These are phyloP conservation scores for Schizochytrium sp. DNA, from an alignment of 108 stramenopile species.

Conservation along the genomic window DNA sequence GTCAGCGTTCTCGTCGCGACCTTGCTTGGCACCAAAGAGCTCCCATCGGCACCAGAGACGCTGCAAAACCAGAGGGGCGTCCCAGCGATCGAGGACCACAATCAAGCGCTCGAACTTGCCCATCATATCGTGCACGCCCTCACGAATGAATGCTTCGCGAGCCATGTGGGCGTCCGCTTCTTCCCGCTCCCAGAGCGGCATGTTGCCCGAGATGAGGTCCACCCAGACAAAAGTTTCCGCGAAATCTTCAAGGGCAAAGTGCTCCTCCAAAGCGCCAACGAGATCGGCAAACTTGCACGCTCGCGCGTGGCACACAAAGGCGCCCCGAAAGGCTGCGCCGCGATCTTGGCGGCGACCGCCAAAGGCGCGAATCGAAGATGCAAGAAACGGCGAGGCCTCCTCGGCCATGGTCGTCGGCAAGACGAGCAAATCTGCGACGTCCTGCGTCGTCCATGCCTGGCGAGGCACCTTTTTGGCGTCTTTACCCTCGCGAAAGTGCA, in stretches of 20 bases:
- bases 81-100: not conserved
- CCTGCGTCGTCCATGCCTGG: not conserved
- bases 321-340: not conserved
- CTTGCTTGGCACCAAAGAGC: not conserved
- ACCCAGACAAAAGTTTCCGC: not conserved
- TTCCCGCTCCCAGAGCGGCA: not conserved
- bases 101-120: not conserved
- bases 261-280: not conserved
- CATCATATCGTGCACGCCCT: not conserved
- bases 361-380: not conserved
- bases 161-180: not conserved
- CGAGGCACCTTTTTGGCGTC: not conserved
- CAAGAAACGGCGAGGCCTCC: not conserved
- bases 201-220: not conserved
- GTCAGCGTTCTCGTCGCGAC: not conserved
- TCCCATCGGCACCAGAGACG: conserved; percentile 1
- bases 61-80: not conserved
- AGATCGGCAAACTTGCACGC: not conserved
- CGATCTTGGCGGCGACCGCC: not conserved
- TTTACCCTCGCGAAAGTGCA: not conserved
- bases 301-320: not conserved
- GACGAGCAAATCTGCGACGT: not conserved
- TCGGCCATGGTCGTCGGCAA: not conserved
- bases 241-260: not conserved
- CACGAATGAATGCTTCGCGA: not conserved